These are phyloP conservation scores for Chaetomium fimeti DNA, from an alignment of 495 filamentous ascomycete genomes.

Conservation along the genomic window DNA sequence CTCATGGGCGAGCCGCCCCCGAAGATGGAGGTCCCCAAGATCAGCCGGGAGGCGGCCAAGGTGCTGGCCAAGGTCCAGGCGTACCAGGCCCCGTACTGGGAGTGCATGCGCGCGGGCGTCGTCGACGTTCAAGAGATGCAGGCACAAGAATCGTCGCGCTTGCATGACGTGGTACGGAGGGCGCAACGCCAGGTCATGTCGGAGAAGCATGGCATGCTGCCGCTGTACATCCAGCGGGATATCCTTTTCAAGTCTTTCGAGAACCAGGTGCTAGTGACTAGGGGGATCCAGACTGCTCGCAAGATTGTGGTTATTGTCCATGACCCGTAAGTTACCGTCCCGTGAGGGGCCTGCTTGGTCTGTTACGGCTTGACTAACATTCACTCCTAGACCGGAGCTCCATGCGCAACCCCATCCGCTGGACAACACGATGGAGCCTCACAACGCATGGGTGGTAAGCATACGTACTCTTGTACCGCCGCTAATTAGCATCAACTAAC, in stretches of 20 bases:
- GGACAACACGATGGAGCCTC: conserved; percentile 69
- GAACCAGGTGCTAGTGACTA: conserved; percentile 85
- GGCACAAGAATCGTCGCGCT: conserved; percentile 34
- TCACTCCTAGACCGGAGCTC: conserved; percentile 62
- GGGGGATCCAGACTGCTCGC: conserved; percentile 37
- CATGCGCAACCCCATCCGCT: conserved; percentile 64
- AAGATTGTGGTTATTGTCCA: conserved; percentile 75
- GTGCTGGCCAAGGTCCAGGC: conserved; percentile 52
- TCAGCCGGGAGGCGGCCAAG: conserved; percentile 50
- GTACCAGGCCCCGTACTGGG: conserved; percentile 58
- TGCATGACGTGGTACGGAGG: conserved; percentile 68
- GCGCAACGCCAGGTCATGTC: conserved; percentile 69
- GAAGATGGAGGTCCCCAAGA: conserved; percentile 52
- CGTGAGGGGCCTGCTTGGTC: neutral
- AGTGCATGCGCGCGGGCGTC: conserved; percentile 56
- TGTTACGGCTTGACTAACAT: neutral
- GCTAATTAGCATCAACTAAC: neutral
- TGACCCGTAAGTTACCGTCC: conserved; percentile 61
- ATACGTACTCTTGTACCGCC: neutral
- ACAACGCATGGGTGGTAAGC: conserved; percentile 85
- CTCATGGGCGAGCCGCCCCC: conserved; percentile 94
- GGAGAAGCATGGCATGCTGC: conserved; percentile 69
- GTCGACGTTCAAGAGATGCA: conserved; percentile 45
- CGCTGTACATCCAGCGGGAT: conserved; percentile 69
- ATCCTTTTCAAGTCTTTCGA: conserved; percentile 73